phyloP scores from a whole-genome alignment of 441 rosid genomes.

The Erodium texanum region DNA sequence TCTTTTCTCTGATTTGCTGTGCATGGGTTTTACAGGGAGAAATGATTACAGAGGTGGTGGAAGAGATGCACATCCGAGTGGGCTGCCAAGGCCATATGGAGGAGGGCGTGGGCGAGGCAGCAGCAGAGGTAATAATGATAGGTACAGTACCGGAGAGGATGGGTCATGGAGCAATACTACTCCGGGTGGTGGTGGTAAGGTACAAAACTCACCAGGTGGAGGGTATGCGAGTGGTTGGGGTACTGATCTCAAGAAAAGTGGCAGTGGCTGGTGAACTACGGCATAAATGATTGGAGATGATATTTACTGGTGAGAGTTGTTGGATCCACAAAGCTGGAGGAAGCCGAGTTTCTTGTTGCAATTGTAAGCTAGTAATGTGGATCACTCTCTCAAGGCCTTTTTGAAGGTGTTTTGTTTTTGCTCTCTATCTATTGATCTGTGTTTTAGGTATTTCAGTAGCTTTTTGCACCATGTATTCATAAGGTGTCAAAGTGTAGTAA shows the following conservation, averaged over 20 bases:
- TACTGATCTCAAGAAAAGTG: slow-evolving; percentile 1
- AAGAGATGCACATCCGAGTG: slow-evolving; percentile 39
- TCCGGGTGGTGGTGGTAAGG: not conserved
- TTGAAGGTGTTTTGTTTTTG: too few species aligned
- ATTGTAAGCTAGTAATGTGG: too few species aligned
- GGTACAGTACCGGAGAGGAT: slow-evolving; percentile 32
- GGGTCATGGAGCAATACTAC: slow-evolving; percentile 31
- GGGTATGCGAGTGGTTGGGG: slow-evolving; percentile 32
- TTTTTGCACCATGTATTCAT: too few species aligned
- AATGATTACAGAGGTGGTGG: slow-evolving; percentile 50
- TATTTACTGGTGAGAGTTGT: too few species aligned
- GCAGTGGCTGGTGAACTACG: not conserved
- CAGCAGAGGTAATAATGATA: slow-evolving; percentile 10
- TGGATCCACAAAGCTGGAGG: too few species aligned
- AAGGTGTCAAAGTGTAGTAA: too few species aligned
- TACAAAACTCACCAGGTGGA: not conserved
- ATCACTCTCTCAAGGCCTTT: too few species aligned
- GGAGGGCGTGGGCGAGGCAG: slow-evolving; percentile 63
- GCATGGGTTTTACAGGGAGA: slow-evolving; percentile 39
- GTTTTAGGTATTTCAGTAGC: too few species aligned
- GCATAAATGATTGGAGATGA: not conserved
- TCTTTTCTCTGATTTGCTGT: not conserved
- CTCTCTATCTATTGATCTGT: too few species aligned
- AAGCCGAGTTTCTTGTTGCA: too few species aligned
- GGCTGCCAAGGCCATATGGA: slow-evolving; percentile 11